Base-by-base conservation (phyloP, 1,284 basidiomycete species). In the Naganishia albida region DNA sequence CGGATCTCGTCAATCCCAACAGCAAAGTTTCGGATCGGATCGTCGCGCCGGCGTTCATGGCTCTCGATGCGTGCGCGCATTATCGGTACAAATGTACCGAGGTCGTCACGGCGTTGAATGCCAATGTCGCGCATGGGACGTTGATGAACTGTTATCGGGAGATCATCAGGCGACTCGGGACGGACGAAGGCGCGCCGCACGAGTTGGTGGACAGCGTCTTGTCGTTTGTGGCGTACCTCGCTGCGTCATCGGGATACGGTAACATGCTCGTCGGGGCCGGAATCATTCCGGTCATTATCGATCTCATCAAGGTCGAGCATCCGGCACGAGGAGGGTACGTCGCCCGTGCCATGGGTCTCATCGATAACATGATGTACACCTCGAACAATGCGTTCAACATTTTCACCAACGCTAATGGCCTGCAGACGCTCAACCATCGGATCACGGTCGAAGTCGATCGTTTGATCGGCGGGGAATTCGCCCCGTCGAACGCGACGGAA, bases 201-300 rank as follows among this genome's bases (percentile, higher is more conserved):
- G 86, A 91, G 1, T 89, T 93, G 68, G 85, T 93, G 43, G 94
- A 97, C 62, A 87, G 91, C 0, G 80, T 97, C 23, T 81, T 98
- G 68, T 87, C 88, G 26, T 90, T 99, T 72, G 84, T 99, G 46
- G 91, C 89, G 1, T 92, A 87, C 79, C 85, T 99, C 69, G 87
- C 91, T 15, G 88, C 89, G 20, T 88, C 92, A 72, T 84, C 89
- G 2, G 84, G 87, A 1, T 91, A 92, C 38, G 91, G 90, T 39
- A 91, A 89, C 73, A 91, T 96, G 88, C 87, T 98, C 49, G 90
- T 98, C 65, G 90, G 92, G n/a, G 94, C 96, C n/a, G 96, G 96
- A 2, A 81, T 98, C 51, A 85, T 99, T 34, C 91, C 92, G 0
- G 81, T 95, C 8, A 83, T 99, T 16, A 87, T 96, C 60, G 90